These are phyloP conservation scores for Solanum dulcamara DNA, from an alignment of 257 asterid species.

Conservation along the genomic window DNA sequence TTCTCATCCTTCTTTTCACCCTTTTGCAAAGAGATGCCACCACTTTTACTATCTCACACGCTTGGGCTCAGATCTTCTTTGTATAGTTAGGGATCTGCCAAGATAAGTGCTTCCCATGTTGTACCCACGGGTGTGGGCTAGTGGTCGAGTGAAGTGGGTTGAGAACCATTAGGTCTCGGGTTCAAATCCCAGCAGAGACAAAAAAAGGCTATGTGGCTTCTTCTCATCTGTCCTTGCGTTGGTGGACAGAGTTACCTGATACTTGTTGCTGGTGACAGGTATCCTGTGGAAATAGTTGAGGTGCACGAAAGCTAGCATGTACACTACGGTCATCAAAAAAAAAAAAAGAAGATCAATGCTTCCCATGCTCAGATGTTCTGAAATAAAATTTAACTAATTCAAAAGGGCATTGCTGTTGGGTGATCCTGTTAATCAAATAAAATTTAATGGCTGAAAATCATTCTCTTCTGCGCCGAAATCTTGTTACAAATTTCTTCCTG, in stretches of 20 bases:
- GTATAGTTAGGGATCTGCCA: background rate
- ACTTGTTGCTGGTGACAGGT: background rate
- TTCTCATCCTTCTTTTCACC: background rate
- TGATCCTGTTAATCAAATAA: background rate
- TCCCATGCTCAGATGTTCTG: background rate
- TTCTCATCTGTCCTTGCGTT: background rate
- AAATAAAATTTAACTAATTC: background rate
- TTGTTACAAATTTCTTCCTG: background rate
- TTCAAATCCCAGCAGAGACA: background rate
- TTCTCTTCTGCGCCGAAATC: background rate
- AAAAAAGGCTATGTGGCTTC: background rate
- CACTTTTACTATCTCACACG: background rate
- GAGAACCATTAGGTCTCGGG: background rate
- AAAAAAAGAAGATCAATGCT: background rate
- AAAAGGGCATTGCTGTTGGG: background rate
- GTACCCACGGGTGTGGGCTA: background rate
- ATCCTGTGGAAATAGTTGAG: background rate
- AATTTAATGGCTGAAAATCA: background rate
- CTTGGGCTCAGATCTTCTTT: background rate
- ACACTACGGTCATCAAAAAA: background rate
- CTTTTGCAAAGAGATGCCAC: background rate
- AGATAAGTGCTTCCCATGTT: background rate
- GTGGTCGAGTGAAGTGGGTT: background rate
- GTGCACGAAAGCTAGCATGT: background rate
- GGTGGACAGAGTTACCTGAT: background rate